These are phyloP conservation scores for Diaporthe batatas DNA, from an alignment of 2,329 filamentous ascomycete species.

Conservation along the genomic window DNA sequence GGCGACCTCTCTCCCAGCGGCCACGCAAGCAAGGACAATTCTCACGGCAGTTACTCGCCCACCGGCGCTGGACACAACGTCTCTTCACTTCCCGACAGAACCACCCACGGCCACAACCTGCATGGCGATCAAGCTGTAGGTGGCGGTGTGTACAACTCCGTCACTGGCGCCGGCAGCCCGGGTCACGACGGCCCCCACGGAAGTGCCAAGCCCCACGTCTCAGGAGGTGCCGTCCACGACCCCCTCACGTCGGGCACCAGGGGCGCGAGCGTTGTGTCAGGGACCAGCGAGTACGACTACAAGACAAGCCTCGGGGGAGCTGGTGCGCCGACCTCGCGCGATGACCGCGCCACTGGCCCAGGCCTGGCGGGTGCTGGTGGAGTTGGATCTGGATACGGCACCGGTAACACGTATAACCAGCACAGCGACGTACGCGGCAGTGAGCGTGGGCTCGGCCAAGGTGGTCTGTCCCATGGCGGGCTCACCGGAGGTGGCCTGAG, in stretches of 20 bases:
- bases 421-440: neutral
- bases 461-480: slow-evolving; percentile 19
- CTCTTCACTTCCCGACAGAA: slow-evolving; percentile 1
- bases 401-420: slow-evolving; percentile 31
- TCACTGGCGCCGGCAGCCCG: slow-evolving; percentile 34
- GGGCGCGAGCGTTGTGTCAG: slow-evolving; percentile 10
- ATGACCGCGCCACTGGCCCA: slow-evolving; percentile 36
- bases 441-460: neutral
- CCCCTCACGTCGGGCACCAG: slow-evolving; percentile 32
- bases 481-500: neutral
- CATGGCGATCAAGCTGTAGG: slow-evolving; percentile 29
- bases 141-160: slow-evolving; percentile 31
- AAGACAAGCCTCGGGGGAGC: slow-evolving; percentile 35
- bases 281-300: slow-evolving; percentile 32
- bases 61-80: neutral
- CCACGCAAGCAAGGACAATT: slow-evolving; percentile 20
- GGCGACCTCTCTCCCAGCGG: slow-evolving; percentile 35
- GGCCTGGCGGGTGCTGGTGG: slow-evolving; percentile 28
- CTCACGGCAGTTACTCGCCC: neutral
- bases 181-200: slow-evolving; percentile 28
- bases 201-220: neutral
- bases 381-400: slow-evolving; percentile 41
- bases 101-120: slow-evolving; percentile 1
- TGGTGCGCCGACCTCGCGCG: slow-evolving; percentile 39
- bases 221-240: slow-evolving; percentile 32